Base-by-base conservation (phyloP, 176 grass and related monocot species). In the Oryza longistaminata region DNA sequence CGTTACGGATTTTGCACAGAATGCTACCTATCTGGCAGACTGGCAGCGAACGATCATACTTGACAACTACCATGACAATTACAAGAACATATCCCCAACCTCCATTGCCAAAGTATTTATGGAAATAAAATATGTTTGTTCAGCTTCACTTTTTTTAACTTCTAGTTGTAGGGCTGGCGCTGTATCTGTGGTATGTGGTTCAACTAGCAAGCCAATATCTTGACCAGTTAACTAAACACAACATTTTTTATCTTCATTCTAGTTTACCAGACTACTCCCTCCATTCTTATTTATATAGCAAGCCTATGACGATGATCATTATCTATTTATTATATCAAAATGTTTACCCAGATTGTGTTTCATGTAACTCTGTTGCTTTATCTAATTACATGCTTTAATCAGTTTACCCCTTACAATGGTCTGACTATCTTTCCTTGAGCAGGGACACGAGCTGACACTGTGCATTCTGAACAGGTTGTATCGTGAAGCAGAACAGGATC, bases 361-460 rank as follows among this genome's bases (percentile, higher is more conserved):
- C 39, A 21, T 84, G 71, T 45, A 73, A 52, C 71, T 33, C 61
- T 61, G 6, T 34, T 70, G 77, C 46, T 80, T 52, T 66, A 50
- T 25, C 52, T 71, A 83, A n/a, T 49, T 70, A 9, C 9, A 55
- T n/a, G 44, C 16, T 85, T 80, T 61, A 49, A 76, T 81, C 78
- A 78, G 21, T 62, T 81, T 81, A 48, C 44, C 81, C 65, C 62
- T 72, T 74, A 8, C 26, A 76, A 49, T 73, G 31, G 77, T 86
- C 75, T 95, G 71, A 83, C 88, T 88, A 29, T 74, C 55, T 79
- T 93, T 90, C 64, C 71, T 88, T 91, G 72, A 82, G 52, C 91
- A 98, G 95, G 95, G 95, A 62, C 95, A 98, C 48, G 93, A 98
- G 86, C 90, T 98, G 87, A 98, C 95, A 85, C 83, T 98, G 61